phyloP scores from a whole-genome alignment of 208 protist genomes.

The Trypanosoma theileri region DNA sequence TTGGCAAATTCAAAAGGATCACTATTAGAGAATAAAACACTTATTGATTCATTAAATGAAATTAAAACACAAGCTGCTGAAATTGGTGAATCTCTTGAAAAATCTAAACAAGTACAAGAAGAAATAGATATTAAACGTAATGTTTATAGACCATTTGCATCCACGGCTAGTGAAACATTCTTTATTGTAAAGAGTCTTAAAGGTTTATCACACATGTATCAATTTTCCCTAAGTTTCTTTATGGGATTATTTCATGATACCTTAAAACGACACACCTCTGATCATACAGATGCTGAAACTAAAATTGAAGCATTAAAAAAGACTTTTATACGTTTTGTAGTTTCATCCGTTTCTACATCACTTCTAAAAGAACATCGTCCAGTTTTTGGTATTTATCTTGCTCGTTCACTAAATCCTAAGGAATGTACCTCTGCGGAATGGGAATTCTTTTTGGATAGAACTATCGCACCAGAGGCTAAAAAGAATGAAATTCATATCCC shows the following conservation, averaged over 20 bases:
- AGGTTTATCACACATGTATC: slow-evolving; percentile 97
- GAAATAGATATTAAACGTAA: slow-evolving; percentile 94
- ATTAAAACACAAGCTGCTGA: slow-evolving; percentile 94
- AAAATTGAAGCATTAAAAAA: slow-evolving; percentile 81
- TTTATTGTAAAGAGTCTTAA: slow-evolving; percentile 92
- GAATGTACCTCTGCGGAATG: slow-evolving; percentile 83
- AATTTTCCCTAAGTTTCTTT: slow-evolving; percentile 94
- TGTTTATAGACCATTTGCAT: slow-evolving; percentile 94
- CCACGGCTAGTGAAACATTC: slow-evolving; percentile 87
- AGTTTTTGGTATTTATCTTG: slow-evolving; percentile 95
- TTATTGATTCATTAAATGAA: slow-evolving; percentile 94
- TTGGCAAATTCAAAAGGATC: slow-evolving; percentile 94
- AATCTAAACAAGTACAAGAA: slow-evolving; percentile 86
- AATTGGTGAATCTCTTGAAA: slow-evolving; percentile 86
- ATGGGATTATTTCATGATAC: slow-evolving; percentile 81
- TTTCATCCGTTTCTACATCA: slow-evolving; percentile 79
- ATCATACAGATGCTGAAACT: slow-evolving; percentile 77
- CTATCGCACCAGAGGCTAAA: slow-evolving; percentile 53
- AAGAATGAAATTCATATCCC: slow-evolving; percentile 74
- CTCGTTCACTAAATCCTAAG: slow-evolving; percentile 70
- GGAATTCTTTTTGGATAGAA: slow-evolving; percentile 92
- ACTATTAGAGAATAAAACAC: slow-evolving; percentile 94
- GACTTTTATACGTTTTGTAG: slow-evolving; percentile 84
- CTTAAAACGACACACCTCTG: slow-evolving; percentile 62
- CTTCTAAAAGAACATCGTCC: slow-evolving; percentile 96